phyloP scores from a whole-genome alignment of 257 asterid genomes.

The Henckelia pumila region DNA sequence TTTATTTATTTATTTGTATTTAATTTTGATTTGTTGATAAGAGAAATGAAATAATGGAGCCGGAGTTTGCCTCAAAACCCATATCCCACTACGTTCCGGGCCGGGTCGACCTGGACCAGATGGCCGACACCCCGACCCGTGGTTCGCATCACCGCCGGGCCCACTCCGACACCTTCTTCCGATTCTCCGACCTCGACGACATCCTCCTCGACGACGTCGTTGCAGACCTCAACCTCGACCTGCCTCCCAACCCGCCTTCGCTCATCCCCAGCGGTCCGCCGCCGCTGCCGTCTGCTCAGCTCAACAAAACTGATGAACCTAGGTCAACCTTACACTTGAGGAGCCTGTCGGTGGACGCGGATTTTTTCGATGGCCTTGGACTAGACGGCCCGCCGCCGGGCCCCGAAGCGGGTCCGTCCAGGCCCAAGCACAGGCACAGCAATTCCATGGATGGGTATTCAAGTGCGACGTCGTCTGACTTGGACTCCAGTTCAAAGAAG shows the following conservation, averaged over 20 bases:
- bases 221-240: constrained; percentile 48
- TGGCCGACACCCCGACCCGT: constrained; percentile 72
- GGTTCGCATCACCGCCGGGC: constrained; percentile 77
- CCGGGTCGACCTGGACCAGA: constrained; percentile 64
- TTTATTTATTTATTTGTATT: too few relatives aligned
- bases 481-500: constrained; percentile 60
- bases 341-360: constrained; percentile 84
- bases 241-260: constrained; percentile 33
- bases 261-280: constrained; percentile 32
- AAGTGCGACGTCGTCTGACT: constrained; percentile 63
- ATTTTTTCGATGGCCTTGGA: constrained; percentile 73
- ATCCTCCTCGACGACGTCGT: constrained; percentile 63
- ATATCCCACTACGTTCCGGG: constrained; percentile 34
- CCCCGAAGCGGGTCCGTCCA: constrained; percentile 21
- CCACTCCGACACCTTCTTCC: constrained; percentile 86
- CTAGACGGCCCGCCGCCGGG: constrained; percentile 42
- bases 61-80: constrained; percentile 53
- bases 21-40: too few relatives aligned
- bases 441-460: constrained; percentile 80
- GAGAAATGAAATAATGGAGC: constrained; percentile 47
- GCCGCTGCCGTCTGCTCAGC: constrained; percentile 33
- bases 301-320: constrained; percentile 26
- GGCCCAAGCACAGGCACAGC: constrained; percentile 65
- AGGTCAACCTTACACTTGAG: constrained; percentile 50
- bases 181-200: constrained; percentile 69